Evolutionary conservation across 2,329 filamentous ascomycete species (phyloP).

Genomic region (Fusarium xyrophilum): DNA sequence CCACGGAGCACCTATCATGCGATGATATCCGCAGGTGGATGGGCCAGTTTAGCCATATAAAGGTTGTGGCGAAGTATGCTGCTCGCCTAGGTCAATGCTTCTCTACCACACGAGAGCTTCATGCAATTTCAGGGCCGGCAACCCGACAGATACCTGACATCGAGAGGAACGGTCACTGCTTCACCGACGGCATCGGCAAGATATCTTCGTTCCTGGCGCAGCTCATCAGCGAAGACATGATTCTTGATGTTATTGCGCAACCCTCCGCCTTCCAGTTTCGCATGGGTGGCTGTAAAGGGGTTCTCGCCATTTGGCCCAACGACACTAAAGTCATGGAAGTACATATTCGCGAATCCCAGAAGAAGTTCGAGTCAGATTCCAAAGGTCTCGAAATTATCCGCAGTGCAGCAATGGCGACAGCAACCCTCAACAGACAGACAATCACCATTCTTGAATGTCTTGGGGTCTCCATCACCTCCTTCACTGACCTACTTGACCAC

Average conservation of each 20-base stretch:
- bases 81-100: slow-evolving; percentile 94
- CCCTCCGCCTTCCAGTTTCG: slow-evolving; percentile 93
- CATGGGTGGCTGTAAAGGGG: slow-evolving; percentile 89
- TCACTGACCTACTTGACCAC: slow-evolving; percentile 69
- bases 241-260: slow-evolving; percentile 60
- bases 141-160: slow-evolving; percentile 74
- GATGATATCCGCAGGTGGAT: slow-evolving; percentile 84
- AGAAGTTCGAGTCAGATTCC: slow-evolving; percentile 79
- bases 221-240: slow-evolving; percentile 75
- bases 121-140: slow-evolving; percentile 65
- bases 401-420: slow-evolving; percentile 75
- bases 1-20: slow-evolving; percentile 70
- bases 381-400: slow-evolving; percentile 85
- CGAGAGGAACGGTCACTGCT: slow-evolving; percentile 70
- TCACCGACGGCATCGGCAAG: slow-evolving; percentile 92
- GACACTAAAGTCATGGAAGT: slow-evolving; percentile 72
- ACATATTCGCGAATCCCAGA: slow-evolving; percentile 81
- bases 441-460: slow-evolving; percentile 84
- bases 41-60: slow-evolving; percentile 83
- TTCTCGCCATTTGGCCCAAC: slow-evolving; percentile 77
- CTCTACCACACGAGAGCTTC: slow-evolving; percentile 84
- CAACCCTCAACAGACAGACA: slow-evolving; percentile 87
- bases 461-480: slow-evolving; percentile 71
- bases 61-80: slow-evolving; percentile 85
- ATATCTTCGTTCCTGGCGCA: slow-evolving; percentile 81